phyloP scores from a whole-genome alignment of 1,284 basidiomycete genomes.

The Apiotrichum gamsii region DNA sequence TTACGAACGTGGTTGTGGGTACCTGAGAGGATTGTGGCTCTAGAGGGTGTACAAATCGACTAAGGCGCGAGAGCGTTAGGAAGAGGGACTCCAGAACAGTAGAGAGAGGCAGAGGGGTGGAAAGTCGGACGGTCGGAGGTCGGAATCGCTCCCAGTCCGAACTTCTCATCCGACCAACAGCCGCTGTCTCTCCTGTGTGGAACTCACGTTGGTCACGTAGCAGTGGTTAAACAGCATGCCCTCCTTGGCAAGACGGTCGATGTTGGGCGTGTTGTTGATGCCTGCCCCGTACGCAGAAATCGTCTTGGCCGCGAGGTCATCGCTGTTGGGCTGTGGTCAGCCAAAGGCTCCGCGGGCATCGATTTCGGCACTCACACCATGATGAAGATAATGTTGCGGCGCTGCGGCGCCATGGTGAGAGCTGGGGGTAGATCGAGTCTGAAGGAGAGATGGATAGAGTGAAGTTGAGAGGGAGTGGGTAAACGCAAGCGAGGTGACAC shows the following conservation, averaged over 20 bases:
- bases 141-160: no score
- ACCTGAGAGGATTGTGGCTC: slow-evolving; percentile 20
- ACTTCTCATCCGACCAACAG: no score
- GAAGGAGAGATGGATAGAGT: no score
- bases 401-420: neutral
- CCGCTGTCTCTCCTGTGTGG: no score
- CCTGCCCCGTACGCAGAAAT: slow-evolving; percentile 21
- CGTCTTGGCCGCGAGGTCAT: slow-evolving; percentile 24
- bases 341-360: no score
- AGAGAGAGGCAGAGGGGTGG: no score
- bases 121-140: no score
- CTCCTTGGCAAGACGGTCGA: slow-evolving; percentile 19
- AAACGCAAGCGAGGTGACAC: no score
- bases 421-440: no score
- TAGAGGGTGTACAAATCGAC: slow-evolving; percentile 21
- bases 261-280: slow-evolving; percentile 23
- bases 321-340: slow-evolving; percentile 1
- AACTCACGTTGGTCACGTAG: slow-evolving; percentile 21
- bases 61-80: no score
- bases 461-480: no score
- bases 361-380: slow-evolving; percentile 24
- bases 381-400: slow-evolving; percentile 26
- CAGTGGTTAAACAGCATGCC: slow-evolving; percentile 27
- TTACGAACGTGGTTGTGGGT: slow-evolving; percentile 23
- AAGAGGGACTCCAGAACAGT: no score